Conservation (phyloP, 2,329 filamentous ascomycete species). For the Ophiobolus disseminans region DNA sequence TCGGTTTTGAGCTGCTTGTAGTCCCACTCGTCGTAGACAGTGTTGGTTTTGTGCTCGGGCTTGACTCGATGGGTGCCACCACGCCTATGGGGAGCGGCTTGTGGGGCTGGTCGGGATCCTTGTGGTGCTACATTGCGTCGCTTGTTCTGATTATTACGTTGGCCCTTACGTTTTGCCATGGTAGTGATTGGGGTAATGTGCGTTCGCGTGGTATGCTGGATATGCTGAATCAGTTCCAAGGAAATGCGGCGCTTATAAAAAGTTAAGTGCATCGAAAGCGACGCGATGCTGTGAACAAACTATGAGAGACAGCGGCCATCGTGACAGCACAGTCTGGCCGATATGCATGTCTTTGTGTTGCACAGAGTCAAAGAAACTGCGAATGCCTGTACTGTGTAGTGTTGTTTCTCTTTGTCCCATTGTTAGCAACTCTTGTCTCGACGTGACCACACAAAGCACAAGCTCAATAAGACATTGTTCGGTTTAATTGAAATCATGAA, state of each 20-base stretch:
- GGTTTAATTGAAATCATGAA: neutral
- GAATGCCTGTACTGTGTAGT: too few species aligned
- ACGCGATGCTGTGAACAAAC: too few species aligned
- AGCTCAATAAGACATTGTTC: slow-evolving; percentile 2
- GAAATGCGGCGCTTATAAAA: too few species aligned
- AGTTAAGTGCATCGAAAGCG: too few species aligned
- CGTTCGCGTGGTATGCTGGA: neutral
- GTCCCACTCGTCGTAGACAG: slow-evolving; percentile 36
- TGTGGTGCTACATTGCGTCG: slow-evolving; percentile 1
- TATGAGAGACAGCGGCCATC: neutral
- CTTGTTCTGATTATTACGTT: slow-evolving; percentile 9
- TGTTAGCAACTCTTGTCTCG: neutral
- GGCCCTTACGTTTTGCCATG: slow-evolving; percentile 27
- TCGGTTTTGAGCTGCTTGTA: slow-evolving; percentile 30
- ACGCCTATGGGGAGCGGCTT: slow-evolving; percentile 28
- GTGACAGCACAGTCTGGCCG: too few species aligned
- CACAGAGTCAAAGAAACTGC: too few species aligned
- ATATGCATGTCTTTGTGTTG: too few species aligned
- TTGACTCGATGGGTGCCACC: slow-evolving; percentile 42
- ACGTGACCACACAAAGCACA: neutral
- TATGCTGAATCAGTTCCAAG: too few species aligned
- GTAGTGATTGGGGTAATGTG: too few species aligned
- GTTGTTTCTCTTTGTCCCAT: slow-evolving; percentile 2
- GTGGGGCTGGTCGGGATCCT: slow-evolving; percentile 11
- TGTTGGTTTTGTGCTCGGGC: slow-evolving; percentile 34